These are phyloP conservation scores for Ilex paraguariensis DNA, from an alignment of 305 asterid species.

Conservation along the genomic window DNA sequence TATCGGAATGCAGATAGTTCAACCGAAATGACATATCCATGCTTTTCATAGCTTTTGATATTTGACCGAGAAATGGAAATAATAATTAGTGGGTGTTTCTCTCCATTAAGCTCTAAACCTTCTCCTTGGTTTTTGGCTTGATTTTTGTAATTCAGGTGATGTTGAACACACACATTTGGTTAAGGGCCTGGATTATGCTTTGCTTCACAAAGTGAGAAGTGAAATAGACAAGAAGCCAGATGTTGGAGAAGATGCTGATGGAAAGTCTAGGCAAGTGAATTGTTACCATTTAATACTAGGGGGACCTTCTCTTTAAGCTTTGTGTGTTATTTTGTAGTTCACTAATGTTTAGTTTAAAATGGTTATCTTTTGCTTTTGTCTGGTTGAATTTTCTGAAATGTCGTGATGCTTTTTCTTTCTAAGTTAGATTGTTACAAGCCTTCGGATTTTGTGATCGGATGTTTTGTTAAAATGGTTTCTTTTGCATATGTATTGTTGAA, in stretches of 20 bases:
- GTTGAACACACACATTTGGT: slow-evolving; percentile 99
- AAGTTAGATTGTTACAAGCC: too few species aligned
- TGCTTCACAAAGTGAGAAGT: slow-evolving; percentile 91
- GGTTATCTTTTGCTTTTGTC: slow-evolving; percentile 3
- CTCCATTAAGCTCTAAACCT: not conserved
- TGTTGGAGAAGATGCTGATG: slow-evolving; percentile 66
- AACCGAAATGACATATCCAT: too few species aligned
- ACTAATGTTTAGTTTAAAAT: not conserved
- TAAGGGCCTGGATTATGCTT: slow-evolving; percentile 94
- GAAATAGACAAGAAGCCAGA: slow-evolving; percentile 90
- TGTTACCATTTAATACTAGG: not conserved
- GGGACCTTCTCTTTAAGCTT: not conserved
- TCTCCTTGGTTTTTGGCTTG: slow-evolving; percentile 16
- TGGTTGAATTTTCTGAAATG: slow-evolving; percentile 13
- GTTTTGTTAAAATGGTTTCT: too few species aligned
- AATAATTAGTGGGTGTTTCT: too few species aligned
- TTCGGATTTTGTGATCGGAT: too few species aligned
- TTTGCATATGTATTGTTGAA: too few species aligned
- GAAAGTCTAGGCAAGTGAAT: slow-evolving; percentile 52
- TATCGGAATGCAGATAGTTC: too few species aligned
- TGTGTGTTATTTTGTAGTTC: slow-evolving; percentile 8
- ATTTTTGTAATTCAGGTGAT: slow-evolving; percentile 64
- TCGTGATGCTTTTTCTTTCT: slow-evolving; percentile 5
- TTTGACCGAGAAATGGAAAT: too few species aligned
- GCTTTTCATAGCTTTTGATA: too few species aligned